Evolutionary conservation across 345 rosid species (phyloP).

Genomic region (Heritiera littoralis): DNA sequence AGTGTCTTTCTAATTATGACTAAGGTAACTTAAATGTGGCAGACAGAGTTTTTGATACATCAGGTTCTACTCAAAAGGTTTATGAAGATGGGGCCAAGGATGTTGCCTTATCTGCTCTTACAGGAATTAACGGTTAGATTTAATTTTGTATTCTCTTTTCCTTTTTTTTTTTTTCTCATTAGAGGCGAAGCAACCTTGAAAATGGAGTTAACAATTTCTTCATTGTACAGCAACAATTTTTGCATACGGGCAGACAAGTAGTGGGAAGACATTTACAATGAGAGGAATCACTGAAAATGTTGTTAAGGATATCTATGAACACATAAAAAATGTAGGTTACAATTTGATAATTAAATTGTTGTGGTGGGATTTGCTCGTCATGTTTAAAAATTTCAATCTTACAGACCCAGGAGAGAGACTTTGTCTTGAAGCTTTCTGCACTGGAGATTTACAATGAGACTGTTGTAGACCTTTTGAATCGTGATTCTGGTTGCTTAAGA

Average conservation of each 20-base stretch:
- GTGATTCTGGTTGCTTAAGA: constrained; percentile 75
- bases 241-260: constrained; percentile 20
- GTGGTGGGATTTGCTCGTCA: neutral
- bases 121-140: constrained; percentile 76
- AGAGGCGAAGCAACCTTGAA: neutral
- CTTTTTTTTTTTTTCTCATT: neutral
- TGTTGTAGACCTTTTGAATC: constrained; percentile 77
- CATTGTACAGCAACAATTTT: constrained; percentile 12
- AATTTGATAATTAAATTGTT: neutral
- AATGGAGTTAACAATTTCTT: neutral
- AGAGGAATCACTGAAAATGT: constrained; percentile 17
- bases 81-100: constrained; percentile 92
- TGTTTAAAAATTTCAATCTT: constrained; percentile 21
- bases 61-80: constrained; percentile 61
- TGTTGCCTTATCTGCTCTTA: constrained; percentile 83
- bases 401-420: constrained; percentile 20
- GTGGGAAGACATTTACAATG: constrained; percentile 19
- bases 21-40: constrained; percentile 19
- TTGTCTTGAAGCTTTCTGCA: constrained; percentile 52
- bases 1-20: neutral
- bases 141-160: neutral
- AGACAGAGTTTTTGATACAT: constrained; percentile 84
- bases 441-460: constrained; percentile 93
- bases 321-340: constrained; percentile 7
- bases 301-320: constrained; percentile 6